A percentile compares a stretch with the other conserved stretches of the same genome.
Evolutionary conservation across 2,329 filamentous ascomycete genomes (phyloP).

Genomic region (Colletotrichum cordylinicola): DNA sequence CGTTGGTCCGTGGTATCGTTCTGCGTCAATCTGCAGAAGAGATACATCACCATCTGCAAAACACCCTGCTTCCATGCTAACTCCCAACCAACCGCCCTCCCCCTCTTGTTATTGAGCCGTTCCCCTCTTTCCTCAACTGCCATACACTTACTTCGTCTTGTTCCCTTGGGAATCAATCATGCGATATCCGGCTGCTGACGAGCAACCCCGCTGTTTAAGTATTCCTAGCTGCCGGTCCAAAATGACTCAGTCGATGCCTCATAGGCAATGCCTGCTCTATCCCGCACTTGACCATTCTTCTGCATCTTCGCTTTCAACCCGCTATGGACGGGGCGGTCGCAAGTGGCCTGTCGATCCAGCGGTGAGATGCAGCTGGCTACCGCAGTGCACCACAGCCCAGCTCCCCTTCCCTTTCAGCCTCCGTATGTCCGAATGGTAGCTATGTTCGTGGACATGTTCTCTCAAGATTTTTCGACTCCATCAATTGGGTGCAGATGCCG

Average conservation of each 20-base stretch:
- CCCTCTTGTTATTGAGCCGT: neutral
- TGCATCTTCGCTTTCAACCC: neutral
- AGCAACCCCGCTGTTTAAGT: neutral
- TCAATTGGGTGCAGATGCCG: neutral
- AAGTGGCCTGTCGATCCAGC: slow-evolving; percentile 9
- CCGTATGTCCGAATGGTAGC: neutral
- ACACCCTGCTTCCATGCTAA: neutral
- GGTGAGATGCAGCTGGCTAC: slow-evolving; percentile 1
- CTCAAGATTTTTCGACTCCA: neutral
- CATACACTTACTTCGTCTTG: neutral
- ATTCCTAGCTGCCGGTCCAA: neutral
- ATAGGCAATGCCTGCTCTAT: neutral
- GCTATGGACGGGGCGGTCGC: neutral
- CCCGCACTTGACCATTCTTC: neutral
- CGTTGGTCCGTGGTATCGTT: neutral
- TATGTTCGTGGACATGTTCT: neutral
- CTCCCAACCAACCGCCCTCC: neutral
- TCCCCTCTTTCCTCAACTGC: neutral
- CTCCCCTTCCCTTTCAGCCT: neutral
- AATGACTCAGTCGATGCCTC: neutral
- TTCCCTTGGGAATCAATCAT: neutral
- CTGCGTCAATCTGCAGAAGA: neutral
- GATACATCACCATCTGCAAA: neutral
- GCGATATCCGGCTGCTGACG: neutral
- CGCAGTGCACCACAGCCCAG: neutral